A percentile compares a stretch with the other conserved stretches of the same genome.
phyloP scores from a whole-genome alignment of 1,139 yeast genomes.

The Candida neerlandica region DNA sequence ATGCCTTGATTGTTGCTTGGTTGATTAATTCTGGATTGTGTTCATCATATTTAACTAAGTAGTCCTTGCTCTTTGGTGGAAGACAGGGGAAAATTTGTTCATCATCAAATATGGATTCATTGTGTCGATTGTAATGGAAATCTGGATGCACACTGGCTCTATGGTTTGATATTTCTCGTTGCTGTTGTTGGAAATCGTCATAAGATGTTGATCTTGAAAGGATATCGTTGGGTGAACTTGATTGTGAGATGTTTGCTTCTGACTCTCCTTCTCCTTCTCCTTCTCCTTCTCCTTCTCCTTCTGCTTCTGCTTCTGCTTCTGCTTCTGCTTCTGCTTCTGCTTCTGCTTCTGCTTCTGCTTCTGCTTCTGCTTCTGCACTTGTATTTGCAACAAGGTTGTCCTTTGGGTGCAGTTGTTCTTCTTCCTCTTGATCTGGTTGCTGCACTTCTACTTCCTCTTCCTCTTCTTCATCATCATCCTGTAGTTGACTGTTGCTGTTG shows the following conservation, averaged over 20 bases:
- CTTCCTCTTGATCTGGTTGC: neutral
- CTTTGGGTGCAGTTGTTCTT: neutral
- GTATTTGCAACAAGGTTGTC: neutral
- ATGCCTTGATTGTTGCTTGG: conserved; percentile 51
- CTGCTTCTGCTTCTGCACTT: neutral
- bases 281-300: no score
- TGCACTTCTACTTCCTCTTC: neutral
- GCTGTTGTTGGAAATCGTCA: conserved; percentile 12
- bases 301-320: neutral
- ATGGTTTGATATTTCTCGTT: conserved; percentile 12
- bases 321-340: no score
- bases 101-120: conserved; percentile 47
- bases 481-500: neutral
- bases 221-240: conserved; percentile 7
- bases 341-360: no score
- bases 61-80: conserved; percentile 18
- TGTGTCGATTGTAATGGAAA: conserved; percentile 39
- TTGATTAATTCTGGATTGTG: conserved; percentile 36
- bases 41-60: conserved; percentile 41
- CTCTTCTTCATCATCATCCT: neutral
- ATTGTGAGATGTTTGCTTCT: neutral
- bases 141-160: conserved; percentile 19
- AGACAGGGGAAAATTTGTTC: conserved; percentile 37
- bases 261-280: no score
- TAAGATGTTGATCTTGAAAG: conserved; percentile 13